These are phyloP conservation scores for Fusarium scirpi DNA, from an alignment of 2,329 filamentous ascomycete species.

Conservation along the genomic window DNA sequence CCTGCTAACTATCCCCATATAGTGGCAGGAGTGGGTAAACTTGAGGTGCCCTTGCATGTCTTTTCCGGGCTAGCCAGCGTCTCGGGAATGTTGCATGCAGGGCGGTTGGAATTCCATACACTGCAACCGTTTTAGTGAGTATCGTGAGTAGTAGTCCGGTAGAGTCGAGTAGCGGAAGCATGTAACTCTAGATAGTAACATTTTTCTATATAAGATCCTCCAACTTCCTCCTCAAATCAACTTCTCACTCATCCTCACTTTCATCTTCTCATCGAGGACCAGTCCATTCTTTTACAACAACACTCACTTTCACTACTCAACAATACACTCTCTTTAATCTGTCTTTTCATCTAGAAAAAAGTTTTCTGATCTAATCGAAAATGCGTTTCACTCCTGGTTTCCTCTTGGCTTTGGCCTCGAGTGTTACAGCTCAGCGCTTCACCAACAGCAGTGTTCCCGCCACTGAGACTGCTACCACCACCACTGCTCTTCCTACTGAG, in stretches of 20 bases:
- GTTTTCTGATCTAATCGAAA: neutral
- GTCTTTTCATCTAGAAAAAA: conserved; percentile 4
- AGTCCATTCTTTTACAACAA: conserved; percentile 37
- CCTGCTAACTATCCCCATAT: neutral
- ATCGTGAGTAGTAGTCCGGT: neutral
- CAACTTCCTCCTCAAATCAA: conserved; percentile 7
- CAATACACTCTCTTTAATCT: conserved; percentile 15
- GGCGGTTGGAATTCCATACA: neutral
- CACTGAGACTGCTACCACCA: neutral
- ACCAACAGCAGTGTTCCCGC: conserved; percentile 30
- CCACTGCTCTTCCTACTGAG: neutral
- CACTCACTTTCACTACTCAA: neutral
- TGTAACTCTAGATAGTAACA: neutral
- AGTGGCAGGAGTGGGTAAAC: neutral
- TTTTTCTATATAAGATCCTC: conserved; percentile 26
- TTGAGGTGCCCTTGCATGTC: conserved; percentile 31
- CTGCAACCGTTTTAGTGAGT: neutral
- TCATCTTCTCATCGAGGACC: conserved; percentile 35
- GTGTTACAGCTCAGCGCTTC: conserved; percentile 31
- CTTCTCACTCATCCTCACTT: conserved; percentile 35
- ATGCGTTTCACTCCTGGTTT: conserved; percentile 32
- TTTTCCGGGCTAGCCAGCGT: conserved; percentile 10
- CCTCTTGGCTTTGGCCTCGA: conserved; percentile 31
- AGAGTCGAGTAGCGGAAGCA: too few species aligned
- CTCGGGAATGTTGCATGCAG: conserved; percentile 28